Base-by-base conservation (phyloP, 2,329 filamentous ascomycete genomes). In the Emmonsia crescens region DNA sequence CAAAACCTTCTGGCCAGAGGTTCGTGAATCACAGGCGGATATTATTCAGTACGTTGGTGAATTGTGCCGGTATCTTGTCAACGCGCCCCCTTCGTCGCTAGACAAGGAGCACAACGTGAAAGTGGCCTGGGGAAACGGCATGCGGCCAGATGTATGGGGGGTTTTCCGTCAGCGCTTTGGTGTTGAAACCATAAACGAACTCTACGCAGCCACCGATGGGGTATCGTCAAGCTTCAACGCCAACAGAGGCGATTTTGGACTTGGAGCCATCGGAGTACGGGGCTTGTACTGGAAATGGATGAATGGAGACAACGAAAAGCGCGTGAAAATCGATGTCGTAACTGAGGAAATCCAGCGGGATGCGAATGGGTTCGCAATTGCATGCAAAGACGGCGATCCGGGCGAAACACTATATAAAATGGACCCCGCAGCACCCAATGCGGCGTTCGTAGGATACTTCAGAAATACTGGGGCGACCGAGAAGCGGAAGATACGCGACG, bases 41-140 rank as follows among this genome's bases (percentile, higher is more conserved):
- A 71, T 76, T 1, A 75, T 79, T 24, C 64, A 79, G 4, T 80
- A 76, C 60, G 57, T 82, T 24, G 79, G 79, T 31, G 79, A 82
- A 66, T 67, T 80, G 5, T 80, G 77, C 62, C 72, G 79, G 9
- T 82, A 81, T 62, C 72, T 82, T 1, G 69, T 81, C 8, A 73
- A 75, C 24, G 73, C 75, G 0, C 75, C 78, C 0, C 74, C 77
- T 0, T 75, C 75, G 0, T 75, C 76, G 0, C 78, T 78, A 27
- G 79, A 81, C 63, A 69, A 69, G 16, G 68, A 73, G 21, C 79
- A 82, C 66, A 69, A 72, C 4, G 77, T 77, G 62, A 76, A 76
- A 31, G 73, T 78, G 1, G 78, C 76, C 2, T 67, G 68, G n/a
- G 79, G 79, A 19, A 77, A 77, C 57, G 75, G 75, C n/a, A 74